phyloP scores from a whole-genome alignment of 345 rosid species.

The Citrus inodora region DNA sequence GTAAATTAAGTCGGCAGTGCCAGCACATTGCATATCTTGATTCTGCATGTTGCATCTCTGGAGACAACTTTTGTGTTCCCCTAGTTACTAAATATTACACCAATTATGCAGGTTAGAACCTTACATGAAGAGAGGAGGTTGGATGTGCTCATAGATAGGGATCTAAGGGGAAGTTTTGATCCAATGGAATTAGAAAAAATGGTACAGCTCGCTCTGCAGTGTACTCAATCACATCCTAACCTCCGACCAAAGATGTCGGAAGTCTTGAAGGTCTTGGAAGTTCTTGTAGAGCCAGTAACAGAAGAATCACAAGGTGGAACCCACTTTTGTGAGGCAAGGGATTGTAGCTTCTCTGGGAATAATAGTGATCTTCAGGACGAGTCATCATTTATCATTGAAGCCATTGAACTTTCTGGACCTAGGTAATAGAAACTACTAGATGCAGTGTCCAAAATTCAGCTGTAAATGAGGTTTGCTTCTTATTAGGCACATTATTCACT shows the following conservation, averaged over 20 bases:
- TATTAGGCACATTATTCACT: background rate
- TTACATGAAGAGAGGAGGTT: conserved; percentile 68
- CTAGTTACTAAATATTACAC: background rate
- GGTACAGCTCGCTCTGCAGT: conserved; percentile 68
- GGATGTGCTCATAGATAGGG: conserved; percentile 69
- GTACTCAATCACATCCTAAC: conserved; percentile 68
- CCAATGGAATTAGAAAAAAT: conserved; percentile 58
- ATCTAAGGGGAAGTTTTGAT: conserved; percentile 73
- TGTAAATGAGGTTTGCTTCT: conserved; percentile 24
- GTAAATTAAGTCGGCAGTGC: background rate
- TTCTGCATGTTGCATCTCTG: background rate
- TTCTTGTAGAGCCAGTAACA: conserved; percentile 52
- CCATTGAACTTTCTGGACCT: conserved; percentile 98
- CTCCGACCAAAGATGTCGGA: conserved; percentile 81
- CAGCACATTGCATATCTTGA: background rate
- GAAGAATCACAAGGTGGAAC: conserved; percentile 47
- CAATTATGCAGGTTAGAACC: conserved; percentile 61
- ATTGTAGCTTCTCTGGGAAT: conserved; percentile 51
- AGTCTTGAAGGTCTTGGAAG: conserved; percentile 65
- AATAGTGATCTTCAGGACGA: conserved; percentile 57
- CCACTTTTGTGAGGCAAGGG: conserved; percentile 39
- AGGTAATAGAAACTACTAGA: conserved; percentile 32
- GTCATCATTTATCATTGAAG: conserved; percentile 84
- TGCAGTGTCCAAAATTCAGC: background rate
- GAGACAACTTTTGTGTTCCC: background rate